Percentiles rank a stretch among this genome's conserved stretches.
These are phyloP conservation scores for Trapa bicornis DNA, from an alignment of 345 rosid species.

Conservation along the genomic window DNA sequence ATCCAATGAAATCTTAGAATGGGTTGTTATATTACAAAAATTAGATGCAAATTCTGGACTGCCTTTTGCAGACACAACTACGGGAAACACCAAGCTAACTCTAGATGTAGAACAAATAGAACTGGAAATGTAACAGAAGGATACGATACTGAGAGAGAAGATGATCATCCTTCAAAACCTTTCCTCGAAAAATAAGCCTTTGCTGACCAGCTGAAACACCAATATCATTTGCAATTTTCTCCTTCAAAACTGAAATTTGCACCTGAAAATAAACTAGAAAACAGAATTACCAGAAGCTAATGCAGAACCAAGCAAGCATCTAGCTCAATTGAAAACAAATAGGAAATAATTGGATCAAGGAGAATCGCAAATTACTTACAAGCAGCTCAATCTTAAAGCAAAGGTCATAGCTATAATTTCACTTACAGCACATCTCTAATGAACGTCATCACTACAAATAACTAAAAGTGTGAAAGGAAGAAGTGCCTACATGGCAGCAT, in stretches of 20 bases:
- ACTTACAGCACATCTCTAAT: neutral
- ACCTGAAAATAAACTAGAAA: slow-evolving; percentile 36
- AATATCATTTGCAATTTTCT: slow-evolving; percentile 52
- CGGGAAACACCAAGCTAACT: neutral
- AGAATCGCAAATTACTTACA: no score
- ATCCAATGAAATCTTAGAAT: neutral
- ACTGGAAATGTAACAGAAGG: slow-evolving; percentile 15
- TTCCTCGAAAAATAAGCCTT: slow-evolving; percentile 82
- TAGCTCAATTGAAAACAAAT: neutral
- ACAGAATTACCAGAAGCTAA: neutral
- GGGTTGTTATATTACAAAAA: neutral
- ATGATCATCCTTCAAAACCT: slow-evolving; percentile 84
- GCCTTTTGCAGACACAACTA: neutral
- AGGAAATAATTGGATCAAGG: neutral
- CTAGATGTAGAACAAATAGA: neutral
- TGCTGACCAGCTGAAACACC: slow-evolving; percentile 83
- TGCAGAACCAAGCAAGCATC: neutral
- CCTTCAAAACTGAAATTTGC: slow-evolving; percentile 65
- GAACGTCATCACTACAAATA: neutral
- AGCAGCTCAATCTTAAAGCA: neutral
- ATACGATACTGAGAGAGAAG: slow-evolving; percentile 89
- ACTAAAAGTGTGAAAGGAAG: neutral
- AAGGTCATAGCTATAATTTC: neutral
- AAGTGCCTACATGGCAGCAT: neutral
- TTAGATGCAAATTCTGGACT: neutral